Evolutionary conservation across 257 asterid species (phyloP).

Genomic region (Solanum rostratum): DNA sequence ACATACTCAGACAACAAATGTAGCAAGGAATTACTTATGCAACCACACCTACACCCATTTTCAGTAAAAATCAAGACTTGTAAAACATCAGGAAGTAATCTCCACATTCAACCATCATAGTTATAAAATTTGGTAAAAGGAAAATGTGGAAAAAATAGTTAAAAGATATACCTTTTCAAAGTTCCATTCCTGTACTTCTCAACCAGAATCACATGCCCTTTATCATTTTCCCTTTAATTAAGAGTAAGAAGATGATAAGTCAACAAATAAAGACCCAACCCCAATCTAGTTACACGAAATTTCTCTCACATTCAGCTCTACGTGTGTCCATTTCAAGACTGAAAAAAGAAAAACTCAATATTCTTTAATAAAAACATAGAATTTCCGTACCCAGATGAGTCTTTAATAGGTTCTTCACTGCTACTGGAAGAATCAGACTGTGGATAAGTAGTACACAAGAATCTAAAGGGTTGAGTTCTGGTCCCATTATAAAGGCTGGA

Average conservation of each 20-base stretch:
- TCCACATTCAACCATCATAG: neutral
- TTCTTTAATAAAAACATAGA: neutral
- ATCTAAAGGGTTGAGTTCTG: neutral
- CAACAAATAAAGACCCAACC: neutral
- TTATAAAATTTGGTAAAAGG: no score
- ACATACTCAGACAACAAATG: neutral
- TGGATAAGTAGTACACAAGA: neutral
- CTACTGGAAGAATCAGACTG: neutral
- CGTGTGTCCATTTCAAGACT: neutral
- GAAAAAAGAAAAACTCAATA: neutral
- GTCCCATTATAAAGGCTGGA: neutral
- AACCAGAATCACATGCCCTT: slow-evolving; percentile 36
- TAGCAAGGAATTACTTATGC: neutral
- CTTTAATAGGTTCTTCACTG: neutral
- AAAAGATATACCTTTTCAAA: slow-evolving; percentile 45
- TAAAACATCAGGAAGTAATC: neutral
- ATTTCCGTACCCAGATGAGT: neutral
- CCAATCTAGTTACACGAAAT: neutral
- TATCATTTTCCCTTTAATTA: slow-evolving; percentile 31
- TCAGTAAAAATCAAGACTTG: neutral
- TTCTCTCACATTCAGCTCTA: neutral
- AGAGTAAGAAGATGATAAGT: neutral
- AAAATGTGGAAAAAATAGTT: neutral
- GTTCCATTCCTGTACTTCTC: slow-evolving; percentile 78
- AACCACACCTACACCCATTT: neutral